Conservation (phyloP, 2,329 filamentous ascomycete genomes). For the Daldinia eschscholtzii region DNA sequence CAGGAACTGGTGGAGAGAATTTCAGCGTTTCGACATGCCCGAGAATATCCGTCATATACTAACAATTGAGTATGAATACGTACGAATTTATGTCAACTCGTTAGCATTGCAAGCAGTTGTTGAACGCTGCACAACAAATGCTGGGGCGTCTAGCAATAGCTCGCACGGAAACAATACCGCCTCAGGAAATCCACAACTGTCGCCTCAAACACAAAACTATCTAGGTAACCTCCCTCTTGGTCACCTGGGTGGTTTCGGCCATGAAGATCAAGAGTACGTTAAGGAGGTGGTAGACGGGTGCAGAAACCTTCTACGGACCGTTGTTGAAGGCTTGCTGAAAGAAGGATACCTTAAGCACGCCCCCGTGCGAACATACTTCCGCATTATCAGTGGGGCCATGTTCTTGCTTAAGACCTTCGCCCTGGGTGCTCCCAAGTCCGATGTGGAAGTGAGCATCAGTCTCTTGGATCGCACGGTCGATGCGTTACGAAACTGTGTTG, state of each 20-base stretch:
- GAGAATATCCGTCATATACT: constrained; percentile 80
- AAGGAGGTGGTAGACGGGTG: constrained; percentile 82
- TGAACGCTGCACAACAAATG: constrained; percentile 87
- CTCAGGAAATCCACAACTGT: constrained; percentile 61
- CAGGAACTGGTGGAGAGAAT: constrained; percentile 81
- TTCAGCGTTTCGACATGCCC: constrained; percentile 80
- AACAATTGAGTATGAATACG: constrained; percentile 95
- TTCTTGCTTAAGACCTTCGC: constrained; percentile 88
- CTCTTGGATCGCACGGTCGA: constrained; percentile 81
- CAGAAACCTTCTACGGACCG: constrained; percentile 79
- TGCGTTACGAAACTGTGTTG: constrained; percentile 80
- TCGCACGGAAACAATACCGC: constrained; percentile 54
- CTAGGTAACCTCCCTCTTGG: constrained; percentile 74
- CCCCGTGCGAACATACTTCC: constrained; percentile 86
- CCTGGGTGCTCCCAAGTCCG: constrained; percentile 81
- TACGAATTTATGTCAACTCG: constrained; percentile 94
- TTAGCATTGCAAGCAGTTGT: constrained; percentile 94
- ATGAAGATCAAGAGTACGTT: constrained; percentile 78
- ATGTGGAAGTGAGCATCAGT: constrained; percentile 80
- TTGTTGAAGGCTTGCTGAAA: constrained; percentile 81
- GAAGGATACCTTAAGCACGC: constrained; percentile 84
- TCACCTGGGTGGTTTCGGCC: constrained; percentile 72
- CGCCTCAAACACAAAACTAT: constrained; percentile 74
- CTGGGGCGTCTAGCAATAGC: constrained; percentile 60
- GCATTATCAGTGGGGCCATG: constrained; percentile 87